A percentile compares a stretch with the other conserved stretches of the same genome.
phyloP scores from a whole-genome alignment of 192 early-diverging fungal genomes.

The Thamnidium elegans region DNA sequence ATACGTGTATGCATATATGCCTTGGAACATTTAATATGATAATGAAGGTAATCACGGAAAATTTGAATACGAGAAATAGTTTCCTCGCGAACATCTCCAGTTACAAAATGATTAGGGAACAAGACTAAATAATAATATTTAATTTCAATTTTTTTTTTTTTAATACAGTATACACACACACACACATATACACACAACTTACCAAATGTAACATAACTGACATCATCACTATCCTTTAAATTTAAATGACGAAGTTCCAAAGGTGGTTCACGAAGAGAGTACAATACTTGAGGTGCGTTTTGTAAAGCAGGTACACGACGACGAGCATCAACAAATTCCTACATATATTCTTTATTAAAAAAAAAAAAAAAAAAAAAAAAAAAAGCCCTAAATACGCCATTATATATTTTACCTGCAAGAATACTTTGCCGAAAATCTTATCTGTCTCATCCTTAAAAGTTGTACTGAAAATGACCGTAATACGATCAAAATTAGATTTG shows the following conservation, averaged over 20 bases:
- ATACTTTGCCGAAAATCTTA: slow-evolving; percentile 91
- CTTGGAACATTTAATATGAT: slow-evolving; percentile 99
- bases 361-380: too few species aligned
- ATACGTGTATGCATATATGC: slow-evolving; percentile 99
- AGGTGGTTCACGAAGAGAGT: slow-evolving; percentile 88
- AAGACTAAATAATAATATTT: slow-evolving; percentile 60
- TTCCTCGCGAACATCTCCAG: slow-evolving; percentile 71
- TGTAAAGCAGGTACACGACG: slow-evolving; percentile 76
- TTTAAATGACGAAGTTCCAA: slow-evolving; percentile 83
- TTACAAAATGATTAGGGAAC: slow-evolving; percentile 86
- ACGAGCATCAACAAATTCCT: slow-evolving; percentile 99
- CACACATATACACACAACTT: slow-evolving; percentile 15
- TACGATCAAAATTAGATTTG: slow-evolving; percentile 85
- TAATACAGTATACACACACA: neutral
- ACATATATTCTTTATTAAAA: neutral
- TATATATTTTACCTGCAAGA: slow-evolving; percentile 76
- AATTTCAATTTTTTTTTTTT: neutral
- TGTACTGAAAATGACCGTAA: slow-evolving; percentile 97
- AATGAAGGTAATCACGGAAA: slow-evolving; percentile 98
- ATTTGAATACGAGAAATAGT: slow-evolving; percentile 95
- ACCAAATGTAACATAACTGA: slow-evolving; percentile 97
- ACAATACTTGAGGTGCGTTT: slow-evolving; percentile 96
- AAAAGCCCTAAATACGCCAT: too few species aligned
- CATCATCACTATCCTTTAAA: slow-evolving; percentile 74
- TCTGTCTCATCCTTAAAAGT: slow-evolving; percentile 98